Evolutionary conservation across 179 eudicot species (phyloP).

Genomic region (Gypsophila paniculata): DNA sequence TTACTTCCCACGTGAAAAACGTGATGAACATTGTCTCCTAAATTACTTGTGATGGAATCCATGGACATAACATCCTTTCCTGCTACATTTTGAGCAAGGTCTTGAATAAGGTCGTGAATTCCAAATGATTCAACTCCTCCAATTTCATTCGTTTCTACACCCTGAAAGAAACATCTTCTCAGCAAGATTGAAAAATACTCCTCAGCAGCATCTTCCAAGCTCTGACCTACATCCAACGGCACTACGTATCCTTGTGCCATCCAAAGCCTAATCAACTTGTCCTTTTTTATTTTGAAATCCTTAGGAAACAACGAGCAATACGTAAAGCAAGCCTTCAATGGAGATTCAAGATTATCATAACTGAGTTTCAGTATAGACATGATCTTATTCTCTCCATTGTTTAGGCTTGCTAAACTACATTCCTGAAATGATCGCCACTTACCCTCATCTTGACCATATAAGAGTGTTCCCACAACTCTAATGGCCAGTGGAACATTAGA

Average conservation of each 20-base stretch:
- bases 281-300: conserved; percentile 18
- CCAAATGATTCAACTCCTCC: conserved; percentile 25
- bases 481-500: neutral
- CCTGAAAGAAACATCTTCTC: conserved; percentile 35
- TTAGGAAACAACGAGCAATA: too few species aligned
- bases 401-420: too few species aligned
- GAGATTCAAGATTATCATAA: conserved; percentile 23
- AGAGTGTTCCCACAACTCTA: conserved; percentile 17
- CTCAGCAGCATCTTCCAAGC: conserved; percentile 25
- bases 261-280: conserved; percentile 23
- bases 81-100: conserved; percentile 30
- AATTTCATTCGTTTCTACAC: conserved; percentile 12
- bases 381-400: neutral
- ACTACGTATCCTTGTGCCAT: conserved; percentile 22
- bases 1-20: too few species aligned
- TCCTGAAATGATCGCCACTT: conserved; percentile 15
- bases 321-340: too few species aligned
- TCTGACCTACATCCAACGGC: conserved; percentile 9
- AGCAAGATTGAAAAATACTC: conserved; percentile 6
- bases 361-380: conserved; percentile 8
- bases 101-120: conserved; percentile 46
- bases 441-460: neutral
- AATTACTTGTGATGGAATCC: neutral
- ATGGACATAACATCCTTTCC: too few species aligned
- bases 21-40: neutral